Evolutionary conservation across 2,329 filamentous ascomycete genomes (phyloP).

Genomic region (Fusarium pseudocircinatum): DNA sequence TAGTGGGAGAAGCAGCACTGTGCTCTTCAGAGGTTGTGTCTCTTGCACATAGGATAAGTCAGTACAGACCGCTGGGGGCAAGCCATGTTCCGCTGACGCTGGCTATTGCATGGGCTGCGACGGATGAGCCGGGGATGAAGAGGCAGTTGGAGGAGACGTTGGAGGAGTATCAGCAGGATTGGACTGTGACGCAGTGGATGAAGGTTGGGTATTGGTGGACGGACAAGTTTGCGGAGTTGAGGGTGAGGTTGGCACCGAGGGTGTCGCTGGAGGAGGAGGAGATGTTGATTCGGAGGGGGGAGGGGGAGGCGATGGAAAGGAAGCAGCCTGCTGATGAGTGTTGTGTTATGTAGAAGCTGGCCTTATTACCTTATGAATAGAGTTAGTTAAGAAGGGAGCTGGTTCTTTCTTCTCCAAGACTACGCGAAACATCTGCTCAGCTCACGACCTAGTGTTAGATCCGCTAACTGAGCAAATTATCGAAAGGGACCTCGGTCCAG

Average conservation of each 20-base stretch:
- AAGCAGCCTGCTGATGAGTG: conserved; percentile 19
- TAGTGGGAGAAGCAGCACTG: conserved; percentile 17
- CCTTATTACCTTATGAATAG: not conserved
- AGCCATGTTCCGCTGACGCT: conserved; percentile 30
- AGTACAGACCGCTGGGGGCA: conserved; percentile 23
- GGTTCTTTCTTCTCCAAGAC: not conserved
- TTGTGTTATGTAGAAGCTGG: conserved; percentile 17
- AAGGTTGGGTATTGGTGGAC: conserved; percentile 31
- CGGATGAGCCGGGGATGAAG: conserved; percentile 24
- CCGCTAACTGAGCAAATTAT: accelerated
- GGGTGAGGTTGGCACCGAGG: conserved; percentile 6
- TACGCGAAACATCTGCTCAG: not conserved
- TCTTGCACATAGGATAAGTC: conserved; percentile 12
- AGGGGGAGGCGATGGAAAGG: not conserved
- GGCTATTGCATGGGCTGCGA: conserved; percentile 27
- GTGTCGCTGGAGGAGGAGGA: not conserved
- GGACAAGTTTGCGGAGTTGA: conserved; percentile 22
- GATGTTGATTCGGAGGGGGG: not conserved
- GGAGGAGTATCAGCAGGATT: conserved; percentile 30
- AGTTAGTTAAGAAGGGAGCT: not conserved
- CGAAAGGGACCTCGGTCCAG: not conserved
- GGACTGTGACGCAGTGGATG: conserved; percentile 22
- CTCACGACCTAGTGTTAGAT: accelerated
- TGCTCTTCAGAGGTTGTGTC: conserved; percentile 24
- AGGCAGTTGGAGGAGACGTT: conserved; percentile 14